Percentiles rank a stretch among this genome's conserved stretches.
phyloP scores from a whole-genome alignment of 2,329 filamentous ascomycete genomes.

The Colletotrichum zoysiae region DNA sequence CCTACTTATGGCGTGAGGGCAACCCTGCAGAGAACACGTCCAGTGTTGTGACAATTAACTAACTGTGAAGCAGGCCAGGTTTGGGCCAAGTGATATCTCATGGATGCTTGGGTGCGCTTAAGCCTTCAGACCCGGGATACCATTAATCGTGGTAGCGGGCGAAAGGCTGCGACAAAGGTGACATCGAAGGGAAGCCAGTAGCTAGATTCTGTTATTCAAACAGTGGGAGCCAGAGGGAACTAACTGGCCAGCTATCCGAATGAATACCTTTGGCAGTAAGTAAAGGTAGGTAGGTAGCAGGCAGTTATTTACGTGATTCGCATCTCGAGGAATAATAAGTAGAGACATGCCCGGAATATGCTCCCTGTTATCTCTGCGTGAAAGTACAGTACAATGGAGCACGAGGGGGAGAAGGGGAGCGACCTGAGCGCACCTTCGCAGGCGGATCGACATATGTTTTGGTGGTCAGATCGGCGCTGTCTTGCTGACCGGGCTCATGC shows the following conservation, averaged over 20 bases:
- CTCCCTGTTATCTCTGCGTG: conserved; percentile 9
- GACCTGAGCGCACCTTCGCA: conserved; percentile 31
- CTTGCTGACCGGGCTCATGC: conserved; percentile 16
- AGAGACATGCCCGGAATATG: conserved; percentile 3
- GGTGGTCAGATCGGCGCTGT: conserved; percentile 17
- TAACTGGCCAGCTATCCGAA: neutral
- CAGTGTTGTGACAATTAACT: neutral
- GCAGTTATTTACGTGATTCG: conserved; percentile 1
- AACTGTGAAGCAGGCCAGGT: neutral
- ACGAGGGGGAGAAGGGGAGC: conserved; percentile 12
- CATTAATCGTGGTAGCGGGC: neutral
- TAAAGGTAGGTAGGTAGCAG: too few relatives aligned
- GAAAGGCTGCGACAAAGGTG: neutral
- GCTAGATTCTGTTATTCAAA: neutral
- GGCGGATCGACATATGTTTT: conserved; percentile 25
- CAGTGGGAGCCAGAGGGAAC: too few relatives aligned
- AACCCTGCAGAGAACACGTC: conserved; percentile 1
- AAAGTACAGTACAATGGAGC: neutral
- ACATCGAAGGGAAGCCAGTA: neutral
- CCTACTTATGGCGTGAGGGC: neutral
- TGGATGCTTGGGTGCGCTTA: conserved; percentile 7
- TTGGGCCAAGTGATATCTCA: neutral
- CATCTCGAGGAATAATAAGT: neutral
- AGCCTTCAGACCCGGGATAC: conserved; percentile 14
- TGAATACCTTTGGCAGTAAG: neutral